Conservation (phyloP, 495 filamentous ascomycete genomes). For the Penicillium steckii region DNA sequence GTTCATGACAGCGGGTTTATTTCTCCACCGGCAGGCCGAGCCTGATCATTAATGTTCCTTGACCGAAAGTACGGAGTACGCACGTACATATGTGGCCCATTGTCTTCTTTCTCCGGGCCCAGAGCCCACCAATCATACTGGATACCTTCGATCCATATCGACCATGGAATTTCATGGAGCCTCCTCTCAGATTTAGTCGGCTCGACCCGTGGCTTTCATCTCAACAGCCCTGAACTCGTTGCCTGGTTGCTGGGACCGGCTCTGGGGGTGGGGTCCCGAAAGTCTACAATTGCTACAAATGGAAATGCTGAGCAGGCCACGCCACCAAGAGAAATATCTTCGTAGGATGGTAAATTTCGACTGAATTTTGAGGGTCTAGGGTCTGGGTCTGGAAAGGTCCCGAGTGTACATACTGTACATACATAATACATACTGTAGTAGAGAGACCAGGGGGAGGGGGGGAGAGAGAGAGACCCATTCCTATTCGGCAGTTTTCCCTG, state of each 20-base stretch:
- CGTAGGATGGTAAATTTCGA: neutral
- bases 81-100: too few species aligned
- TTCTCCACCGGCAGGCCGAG: too few species aligned
- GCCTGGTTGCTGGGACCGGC: conserved; percentile 25
- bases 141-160: neutral
- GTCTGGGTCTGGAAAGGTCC: too few species aligned
- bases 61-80: neutral
- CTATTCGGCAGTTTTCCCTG: neutral
- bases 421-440: too few species aligned
- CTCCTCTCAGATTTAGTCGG: neutral
- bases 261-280: conserved; percentile 10
- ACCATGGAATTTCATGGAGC: neutral
- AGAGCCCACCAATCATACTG: conserved; percentile 2
- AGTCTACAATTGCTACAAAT: neutral
- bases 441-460: too few species aligned
- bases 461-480: too few species aligned
- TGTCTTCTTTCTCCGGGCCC: neutral
- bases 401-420: too few species aligned
- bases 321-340: neutral
- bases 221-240: conserved; percentile 6
- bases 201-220: neutral
- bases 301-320: neutral
- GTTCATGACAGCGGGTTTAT: too few species aligned
- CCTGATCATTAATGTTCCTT: too few species aligned
- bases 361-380: too few species aligned